These are phyloP conservation scores for Diaporthe nobilis DNA, from an alignment of 2,329 filamentous ascomycete genomes.

Conservation along the genomic window DNA sequence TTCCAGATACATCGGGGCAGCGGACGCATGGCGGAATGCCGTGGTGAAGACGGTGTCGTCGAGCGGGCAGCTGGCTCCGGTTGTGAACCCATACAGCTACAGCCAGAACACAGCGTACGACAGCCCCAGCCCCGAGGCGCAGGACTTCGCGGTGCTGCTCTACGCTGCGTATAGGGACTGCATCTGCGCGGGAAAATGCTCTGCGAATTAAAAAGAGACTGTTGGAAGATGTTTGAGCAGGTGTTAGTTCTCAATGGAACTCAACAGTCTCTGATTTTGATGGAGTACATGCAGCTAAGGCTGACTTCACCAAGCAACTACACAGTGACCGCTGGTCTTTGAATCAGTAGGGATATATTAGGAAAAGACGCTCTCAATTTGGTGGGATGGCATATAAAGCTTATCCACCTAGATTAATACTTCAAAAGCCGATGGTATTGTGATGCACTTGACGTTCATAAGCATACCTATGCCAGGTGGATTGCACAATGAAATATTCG, in stretches of 20 bases:
- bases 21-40: constrained; percentile 1
- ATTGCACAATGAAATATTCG: too few species aligned
- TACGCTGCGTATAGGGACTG: constrained; percentile 5
- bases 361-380: background rate
- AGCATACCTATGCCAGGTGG: too few species aligned
- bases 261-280: background rate
- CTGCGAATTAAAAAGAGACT: background rate
- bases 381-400: too few species aligned
- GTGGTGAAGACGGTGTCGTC: background rate
- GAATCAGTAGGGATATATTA: too few species aligned
- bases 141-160: constrained; percentile 9
- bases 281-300: background rate
- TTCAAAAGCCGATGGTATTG: too few species aligned
- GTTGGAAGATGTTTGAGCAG: background rate
- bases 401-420: too few species aligned
- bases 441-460: too few species aligned
- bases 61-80: background rate
- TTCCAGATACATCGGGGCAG: background rate
- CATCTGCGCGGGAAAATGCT: background rate
- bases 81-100: constrained; percentile 10
- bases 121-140: background rate
- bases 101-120: background rate
- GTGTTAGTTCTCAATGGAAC: background rate
- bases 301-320: background rate
- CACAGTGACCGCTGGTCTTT: background rate